Base-by-base conservation (phyloP, 352 stramenopile genomes). In the Globisporangium alternatum region DNA sequence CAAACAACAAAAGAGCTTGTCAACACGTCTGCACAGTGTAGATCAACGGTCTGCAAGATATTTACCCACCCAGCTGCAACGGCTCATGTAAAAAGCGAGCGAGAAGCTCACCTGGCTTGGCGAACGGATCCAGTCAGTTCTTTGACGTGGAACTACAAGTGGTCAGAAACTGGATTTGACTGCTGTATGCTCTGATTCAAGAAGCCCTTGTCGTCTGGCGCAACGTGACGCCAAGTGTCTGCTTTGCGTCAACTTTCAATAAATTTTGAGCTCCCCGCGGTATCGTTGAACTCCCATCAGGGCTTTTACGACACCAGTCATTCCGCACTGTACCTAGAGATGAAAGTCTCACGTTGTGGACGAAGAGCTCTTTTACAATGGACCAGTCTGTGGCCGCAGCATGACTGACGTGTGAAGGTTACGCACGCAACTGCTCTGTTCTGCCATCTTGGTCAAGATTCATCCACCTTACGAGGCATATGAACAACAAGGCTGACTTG, bases 61-160 rank as follows among this genome's bases (percentile, higher is more conserved):
- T 22, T 59, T 19, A 64, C 45, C 57, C 57, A 64, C 31, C 44
- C 57, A 64, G 57, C 44, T 64, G 57, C 39, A 47, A 51, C 37
- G 37, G 21, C 9, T 61, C 37, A 61, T 61, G 55, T 61, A 61
- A 61, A 61, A 35, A 33, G 3, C 35, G 31, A 44, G 45, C 21
- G 52, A 58, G n/a, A 28, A 58, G 52, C 52, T 31, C 52, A 17
- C 28, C 15, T 31, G 17, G 3, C 31, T 19, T 15, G n/a, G n/a
- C 33, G 15, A 10, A 21, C 7, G 9, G n/a, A 59, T 33, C 54
- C 4, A 60, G 19, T 47, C 53, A 33, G 54, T 60, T 41, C 10
- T 15, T 56, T 39, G 30, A 9, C 19, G 51, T 21, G 30, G 30
- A 9, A 17, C 1, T n/a, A 19, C 51, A 13, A 15, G 19, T n/a